phyloP scores from a whole-genome alignment of 2,329 filamentous ascomycete genomes.

The Neoascochyta sp. region DNA sequence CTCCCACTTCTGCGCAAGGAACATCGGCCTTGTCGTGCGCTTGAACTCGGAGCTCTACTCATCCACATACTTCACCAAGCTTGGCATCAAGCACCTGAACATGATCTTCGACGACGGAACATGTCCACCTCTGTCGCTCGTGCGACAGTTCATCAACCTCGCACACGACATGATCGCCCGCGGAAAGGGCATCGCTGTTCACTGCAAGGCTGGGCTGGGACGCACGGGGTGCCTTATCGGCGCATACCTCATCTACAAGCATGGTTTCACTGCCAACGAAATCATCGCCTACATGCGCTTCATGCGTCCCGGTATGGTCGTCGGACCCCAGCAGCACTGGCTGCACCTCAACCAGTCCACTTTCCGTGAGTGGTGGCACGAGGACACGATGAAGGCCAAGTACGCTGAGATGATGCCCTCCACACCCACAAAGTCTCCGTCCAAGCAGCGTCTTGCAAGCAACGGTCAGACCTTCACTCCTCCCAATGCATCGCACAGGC shows the following conservation, averaged over 20 bases:
- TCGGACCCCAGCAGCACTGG: conserved; percentile 98
- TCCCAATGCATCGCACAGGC: conserved; percentile 71
- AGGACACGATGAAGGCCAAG: conserved; percentile 75
- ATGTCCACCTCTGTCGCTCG: conserved; percentile 82
- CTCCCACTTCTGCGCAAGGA: conserved; percentile 78
- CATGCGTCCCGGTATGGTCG: conserved; percentile 98
- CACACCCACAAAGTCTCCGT: conserved; percentile 55
- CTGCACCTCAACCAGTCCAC: conserved; percentile 93
- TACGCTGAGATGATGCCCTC: conserved; percentile 60
- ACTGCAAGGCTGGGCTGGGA: conserved; percentile 96
- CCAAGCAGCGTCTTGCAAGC: conserved; percentile 52
- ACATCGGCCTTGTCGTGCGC: conserved; percentile 89
- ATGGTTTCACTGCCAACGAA: conserved; percentile 96
- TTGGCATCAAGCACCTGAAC: conserved; percentile 93
- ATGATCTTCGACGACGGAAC: conserved; percentile 99
- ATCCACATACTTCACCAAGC: conserved; percentile 90
- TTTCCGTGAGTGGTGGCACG: conserved; percentile 97
- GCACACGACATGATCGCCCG: conserved; percentile 92
- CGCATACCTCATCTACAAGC: conserved; percentile 93
- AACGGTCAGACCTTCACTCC: conserved; percentile 75
- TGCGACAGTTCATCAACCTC: conserved; percentile 89
- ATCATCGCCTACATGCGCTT: conserved; percentile 98
- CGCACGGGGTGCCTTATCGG: conserved; percentile 95
- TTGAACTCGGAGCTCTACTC: conserved; percentile 96
- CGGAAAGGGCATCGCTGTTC: conserved; percentile 91